Base-by-base conservation (phyloP, 306 rosid genomes). In the Gastrolobium bilobum region DNA sequence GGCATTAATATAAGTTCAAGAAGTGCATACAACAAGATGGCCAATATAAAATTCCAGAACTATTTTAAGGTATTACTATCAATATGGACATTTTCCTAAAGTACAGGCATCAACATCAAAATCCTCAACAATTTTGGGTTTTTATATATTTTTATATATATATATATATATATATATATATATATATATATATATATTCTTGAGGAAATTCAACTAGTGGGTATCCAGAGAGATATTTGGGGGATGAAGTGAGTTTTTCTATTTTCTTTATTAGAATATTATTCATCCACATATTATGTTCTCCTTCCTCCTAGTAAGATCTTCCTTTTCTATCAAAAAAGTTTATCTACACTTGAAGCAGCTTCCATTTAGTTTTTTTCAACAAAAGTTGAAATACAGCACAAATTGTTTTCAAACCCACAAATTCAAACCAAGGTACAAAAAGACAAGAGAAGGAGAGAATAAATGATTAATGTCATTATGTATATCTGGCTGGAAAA, bases 401-500 rank as follows among this genome's bases (percentile, higher is more conserved):
- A 50, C 65, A 26, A 37, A 64, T n/a, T 56, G 33, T 54, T 54
- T 54, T 35, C 33, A 34, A 62, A 71, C 53, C 68, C 33, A 54
- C 9, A 38, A 53, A 30, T 73, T 31, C 7, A 29, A 43, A 37
- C 14, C 69, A 73, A 48, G 51, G 4, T 15, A 1, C 37, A 0
- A 59, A 38, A 47, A 9, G 4, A 10, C 5, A 4, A 6, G 37
- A 38, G 59, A 54, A 20, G 26, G 37, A 29, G 60, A 40, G 11
- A 38, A 72, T 30, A 65, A 29, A 53, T 29, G 10, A 80, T 46
- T 64, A 54, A 73, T 51, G n/a, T 6, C 9, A 78, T n/a, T 26
- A 48, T 51, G 66, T 20, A 77, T 71, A 79, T 51, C 26, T 71
- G 73, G 48, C n/a, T 52, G 54, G 81, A 69, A 82, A 65, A 85